Evolutionary conservation across 176 grass and related monocot genomes (phyloP), one percentile per base, ranked within the genome.

Genomic region (Triticum monococcum): DNA sequence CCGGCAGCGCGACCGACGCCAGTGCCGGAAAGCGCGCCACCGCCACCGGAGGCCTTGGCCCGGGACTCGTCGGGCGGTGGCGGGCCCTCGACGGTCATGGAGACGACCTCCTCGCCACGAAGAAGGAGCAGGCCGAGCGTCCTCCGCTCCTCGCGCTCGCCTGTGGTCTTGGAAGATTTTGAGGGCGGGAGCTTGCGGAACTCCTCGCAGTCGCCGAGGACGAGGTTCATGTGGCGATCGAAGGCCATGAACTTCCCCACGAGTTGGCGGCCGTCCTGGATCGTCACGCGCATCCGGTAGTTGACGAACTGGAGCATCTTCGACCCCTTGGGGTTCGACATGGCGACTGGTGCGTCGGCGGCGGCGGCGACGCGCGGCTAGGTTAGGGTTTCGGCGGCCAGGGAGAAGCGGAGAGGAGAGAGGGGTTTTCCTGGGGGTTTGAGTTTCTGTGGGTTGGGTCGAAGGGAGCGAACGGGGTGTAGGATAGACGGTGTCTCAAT

Each of bases 181-280:
- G 89, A 86, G 4, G 97, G 97, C 10, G 97, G 97, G 0, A 99
- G 92, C 85, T 86, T 93, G 84, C 97, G 97, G 85, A 99, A 96
- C 94, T 99, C 94, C 97, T 99, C 97, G 85, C 97, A 99, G 79
- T 99, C 97, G 68, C 97, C 90, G 84, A 99, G 90, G 79, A 96
- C 97, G 59, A 99, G 90, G 94, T 99, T 99, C 92, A 99, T 96
- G 90, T 99, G 97, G 67, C 97, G 94, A 80, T 99, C 97, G 97
- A 99, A 99, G 60, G 97, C 97, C 94, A 99, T 96, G 92, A 96
- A 99, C 90, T 99, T 99, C 37, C 94, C 94, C 24, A 99, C 97
- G 22, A 99, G 92, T 76, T 99, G 97, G 7, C 97, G 94, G 1
- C 94, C 94, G 67, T 99, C 97, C 90, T 96, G 97, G 92, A 99